phyloP scores from a whole-genome alignment of 805 yeast species.

The Lachancea thermotolerans region DNA sequence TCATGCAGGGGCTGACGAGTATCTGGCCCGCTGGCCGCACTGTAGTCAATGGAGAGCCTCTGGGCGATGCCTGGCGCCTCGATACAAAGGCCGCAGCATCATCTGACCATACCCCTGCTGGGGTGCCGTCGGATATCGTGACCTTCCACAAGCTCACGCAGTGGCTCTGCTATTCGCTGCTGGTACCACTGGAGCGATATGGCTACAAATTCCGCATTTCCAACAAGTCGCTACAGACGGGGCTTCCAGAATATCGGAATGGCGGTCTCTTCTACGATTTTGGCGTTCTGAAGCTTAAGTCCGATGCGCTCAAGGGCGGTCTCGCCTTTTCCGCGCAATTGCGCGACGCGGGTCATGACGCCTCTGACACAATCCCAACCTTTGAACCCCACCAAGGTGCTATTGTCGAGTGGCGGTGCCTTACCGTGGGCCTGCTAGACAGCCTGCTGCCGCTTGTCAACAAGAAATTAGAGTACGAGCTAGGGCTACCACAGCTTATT shows the following conservation, averaged over 20 bases:
- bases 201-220: conserved; percentile 36
- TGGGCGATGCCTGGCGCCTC: conserved; percentile 60
- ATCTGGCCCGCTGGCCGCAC: conserved; percentile 61
- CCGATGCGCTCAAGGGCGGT: conserved; percentile 35
- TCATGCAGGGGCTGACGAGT: conserved; percentile 49
- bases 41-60: conserved; percentile 40
- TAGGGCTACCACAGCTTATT: conserved; percentile 49
- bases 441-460: conserved; percentile 46
- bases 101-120: conserved; percentile 21
- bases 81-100: conserved; percentile 27
- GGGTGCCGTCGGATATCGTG: conserved; percentile 38
- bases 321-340: conserved; percentile 30
- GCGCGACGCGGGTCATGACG: conserved; percentile 9
- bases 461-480: conserved; percentile 34
- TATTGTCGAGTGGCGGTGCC: conserved; percentile 63
- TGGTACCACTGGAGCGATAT: conserved; percentile 43
- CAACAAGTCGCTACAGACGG: conserved; percentile 42
- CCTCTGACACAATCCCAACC: conserved; percentile 37
- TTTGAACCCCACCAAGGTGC: conserved; percentile 50
- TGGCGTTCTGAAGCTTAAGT: conserved; percentile 44
- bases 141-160: conserved; percentile 63
- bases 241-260: conserved; percentile 56
- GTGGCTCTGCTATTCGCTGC: conserved; percentile 57
- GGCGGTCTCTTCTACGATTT: conserved; percentile 59
- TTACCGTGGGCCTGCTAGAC: conserved; percentile 52